phyloP scores from a whole-genome alignment of 768 basidiomycete species.

The Udeniomyces megalosporus region DNA sequence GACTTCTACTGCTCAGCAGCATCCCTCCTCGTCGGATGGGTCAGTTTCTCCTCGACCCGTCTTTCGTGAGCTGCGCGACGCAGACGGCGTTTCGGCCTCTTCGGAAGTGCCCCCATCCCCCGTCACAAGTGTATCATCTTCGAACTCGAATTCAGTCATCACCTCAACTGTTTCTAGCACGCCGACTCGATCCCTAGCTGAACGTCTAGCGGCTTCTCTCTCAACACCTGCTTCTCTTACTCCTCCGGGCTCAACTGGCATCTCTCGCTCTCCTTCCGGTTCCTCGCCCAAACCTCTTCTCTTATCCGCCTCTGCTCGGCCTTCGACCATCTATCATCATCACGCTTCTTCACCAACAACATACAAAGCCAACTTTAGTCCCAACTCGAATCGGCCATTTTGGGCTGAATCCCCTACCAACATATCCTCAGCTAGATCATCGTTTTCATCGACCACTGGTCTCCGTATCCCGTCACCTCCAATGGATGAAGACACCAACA shows the following conservation, averaged over 20 bases:
- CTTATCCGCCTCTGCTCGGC: constrained; percentile 8
- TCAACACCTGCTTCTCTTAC: not conserved
- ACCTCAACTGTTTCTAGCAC: not conserved
- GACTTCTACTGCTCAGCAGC: not conserved
- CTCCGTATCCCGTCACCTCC: not conserved
- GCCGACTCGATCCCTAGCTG: constrained; percentile 1
- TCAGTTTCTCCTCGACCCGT: not conserved
- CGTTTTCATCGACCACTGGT: not conserved
- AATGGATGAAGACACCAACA: not conserved
- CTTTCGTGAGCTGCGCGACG: not conserved
- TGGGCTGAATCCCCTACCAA: not conserved
- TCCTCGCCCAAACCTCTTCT: constrained; percentile 10
- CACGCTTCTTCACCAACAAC: not conserved
- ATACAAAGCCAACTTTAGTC: not conserved
- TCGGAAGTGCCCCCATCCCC: not conserved
- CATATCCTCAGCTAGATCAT: not conserved
- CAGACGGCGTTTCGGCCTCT: not conserved
- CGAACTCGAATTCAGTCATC: not conserved
- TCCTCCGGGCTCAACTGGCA: not conserved
- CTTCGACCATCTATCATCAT: not conserved
- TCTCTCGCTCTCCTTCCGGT: not conserved
- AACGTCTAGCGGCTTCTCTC: constrained; percentile 12
- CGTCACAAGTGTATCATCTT: not conserved
- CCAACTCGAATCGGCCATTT: not conserved
- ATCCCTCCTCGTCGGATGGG: not conserved